Percentiles rank a stretch among this genome's conserved stretches.
Conservation (phyloP, 208 protist species). For the Leishmania gerbilli region DNA sequence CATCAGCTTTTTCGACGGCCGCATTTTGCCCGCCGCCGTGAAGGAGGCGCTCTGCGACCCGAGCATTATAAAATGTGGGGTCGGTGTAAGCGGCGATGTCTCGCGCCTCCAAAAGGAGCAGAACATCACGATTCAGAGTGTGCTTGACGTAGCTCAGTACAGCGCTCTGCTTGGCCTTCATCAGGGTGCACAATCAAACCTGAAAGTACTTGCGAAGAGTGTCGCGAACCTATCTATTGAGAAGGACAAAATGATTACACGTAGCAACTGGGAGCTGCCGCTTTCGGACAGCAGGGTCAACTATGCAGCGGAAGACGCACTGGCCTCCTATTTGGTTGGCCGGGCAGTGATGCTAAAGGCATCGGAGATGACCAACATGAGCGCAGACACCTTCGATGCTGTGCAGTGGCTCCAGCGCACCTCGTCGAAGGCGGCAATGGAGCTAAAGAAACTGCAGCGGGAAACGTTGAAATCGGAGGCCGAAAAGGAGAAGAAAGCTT, state of each 20-base stretch:
- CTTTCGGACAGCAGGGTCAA: constrained; percentile 28
- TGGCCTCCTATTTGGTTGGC: constrained; percentile 50
- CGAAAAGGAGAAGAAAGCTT: constrained; percentile 1
- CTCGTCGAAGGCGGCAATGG: constrained; percentile 4
- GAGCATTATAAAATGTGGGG: constrained; percentile 55
- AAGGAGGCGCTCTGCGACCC: constrained; percentile 30
- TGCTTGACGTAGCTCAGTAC: constrained; percentile 47
- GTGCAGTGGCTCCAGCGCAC: constrained; percentile 26
- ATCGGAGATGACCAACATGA: neutral
- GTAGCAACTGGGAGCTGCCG: constrained; percentile 66
- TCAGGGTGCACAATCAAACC: constrained; percentile 22
- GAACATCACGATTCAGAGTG: constrained; percentile 23
- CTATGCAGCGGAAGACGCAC: constrained; percentile 62
- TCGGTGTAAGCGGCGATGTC: constrained; percentile 43
- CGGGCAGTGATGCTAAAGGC: constrained; percentile 29
- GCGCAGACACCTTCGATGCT: constrained; percentile 8
- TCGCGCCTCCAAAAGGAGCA: constrained; percentile 42
- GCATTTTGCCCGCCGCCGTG: constrained; percentile 32
- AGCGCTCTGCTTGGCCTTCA: constrained; percentile 27
- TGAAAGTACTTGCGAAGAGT: constrained; percentile 32
- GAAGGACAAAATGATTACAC: constrained; percentile 39
- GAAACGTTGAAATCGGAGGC: neutral
- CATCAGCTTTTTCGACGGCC: constrained; percentile 44
- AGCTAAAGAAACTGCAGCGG: constrained; percentile 29
- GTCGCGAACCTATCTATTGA: constrained; percentile 33